Percentiles rank a stretch among this genome's conserved stretches.
phyloP scores from a whole-genome alignment of 148 eudicot genomes.

The Amaranthus cruentus region DNA sequence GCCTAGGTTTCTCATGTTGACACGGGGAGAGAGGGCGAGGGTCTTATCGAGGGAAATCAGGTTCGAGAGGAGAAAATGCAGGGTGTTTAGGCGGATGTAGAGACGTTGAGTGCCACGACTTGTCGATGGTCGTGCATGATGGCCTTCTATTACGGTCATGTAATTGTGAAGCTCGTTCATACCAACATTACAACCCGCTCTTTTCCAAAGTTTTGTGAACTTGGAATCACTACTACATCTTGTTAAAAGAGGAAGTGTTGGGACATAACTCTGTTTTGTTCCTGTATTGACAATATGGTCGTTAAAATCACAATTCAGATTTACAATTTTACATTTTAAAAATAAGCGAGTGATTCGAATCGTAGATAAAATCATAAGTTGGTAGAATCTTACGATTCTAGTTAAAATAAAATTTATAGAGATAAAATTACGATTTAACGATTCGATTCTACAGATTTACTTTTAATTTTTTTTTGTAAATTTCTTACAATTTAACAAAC shows the following conservation, averaged over 20 bases:
- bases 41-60: slow-evolving; percentile 69
- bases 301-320: too few relatives aligned
- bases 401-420: too few relatives aligned
- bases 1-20: slow-evolving; percentile 36
- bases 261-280: slow-evolving; percentile 82
- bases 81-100: slow-evolving; percentile 85
- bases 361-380: too few relatives aligned
- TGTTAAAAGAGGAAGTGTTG: slow-evolving; percentile 88
- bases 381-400: too few relatives aligned
- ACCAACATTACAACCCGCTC: slow-evolving; percentile 59
- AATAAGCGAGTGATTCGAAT: too few relatives aligned
- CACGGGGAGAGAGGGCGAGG: slow-evolving; percentile 51
- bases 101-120: slow-evolving; percentile 95
- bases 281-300: slow-evolving; percentile 29
- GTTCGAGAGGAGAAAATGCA: slow-evolving; percentile 67
- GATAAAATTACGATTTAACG: too few relatives aligned
- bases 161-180: slow-evolving; percentile 32
- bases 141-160: slow-evolving; percentile 39
- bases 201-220: slow-evolving; percentile 60
- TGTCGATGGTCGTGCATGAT: slow-evolving; percentile 79
- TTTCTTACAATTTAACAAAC: too few relatives aligned
- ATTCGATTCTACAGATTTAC: too few relatives aligned
- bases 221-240: slow-evolving; percentile 73
- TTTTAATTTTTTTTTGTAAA: too few relatives aligned
- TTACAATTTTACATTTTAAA: too few relatives aligned